These are phyloP conservation scores for Fusarium continuum DNA, from an alignment of 2,329 filamentous ascomycete species.

Conservation along the genomic window DNA sequence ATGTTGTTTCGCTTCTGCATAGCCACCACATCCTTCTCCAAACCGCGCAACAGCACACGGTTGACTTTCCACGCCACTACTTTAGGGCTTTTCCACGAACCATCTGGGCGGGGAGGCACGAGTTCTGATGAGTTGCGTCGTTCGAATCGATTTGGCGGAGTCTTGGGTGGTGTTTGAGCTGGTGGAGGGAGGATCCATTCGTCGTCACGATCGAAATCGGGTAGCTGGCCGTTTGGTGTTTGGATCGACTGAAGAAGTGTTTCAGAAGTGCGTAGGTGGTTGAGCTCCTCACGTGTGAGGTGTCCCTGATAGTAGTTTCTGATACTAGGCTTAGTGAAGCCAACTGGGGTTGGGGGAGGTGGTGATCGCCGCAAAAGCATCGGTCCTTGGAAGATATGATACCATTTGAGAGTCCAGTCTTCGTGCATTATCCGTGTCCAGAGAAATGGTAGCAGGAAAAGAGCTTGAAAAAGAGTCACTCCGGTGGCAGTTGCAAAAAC, in stretches of 20 bases:
- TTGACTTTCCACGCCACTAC: slow-evolving; percentile 55
- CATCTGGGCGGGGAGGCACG: slow-evolving; percentile 48
- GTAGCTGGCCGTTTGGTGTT: slow-evolving; percentile 36
- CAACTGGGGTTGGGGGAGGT: slow-evolving; percentile 48
- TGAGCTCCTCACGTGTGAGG: slow-evolving; percentile 57
- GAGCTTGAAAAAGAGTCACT: slow-evolving; percentile 52
- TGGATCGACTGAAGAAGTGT: slow-evolving; percentile 49
- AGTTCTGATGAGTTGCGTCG: slow-evolving; percentile 32
- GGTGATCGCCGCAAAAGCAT: slow-evolving; percentile 53
- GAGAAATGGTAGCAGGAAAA: slow-evolving; percentile 64
- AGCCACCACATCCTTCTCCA: slow-evolving; percentile 59
- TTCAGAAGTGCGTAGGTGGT: slow-evolving; percentile 49
- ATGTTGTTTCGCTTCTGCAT: slow-evolving; percentile 58
- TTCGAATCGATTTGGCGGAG: slow-evolving; percentile 13
- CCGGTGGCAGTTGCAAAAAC: slow-evolving; percentile 56
- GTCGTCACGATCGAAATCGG: slow-evolving; percentile 45
- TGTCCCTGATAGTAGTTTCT: slow-evolving; percentile 61
- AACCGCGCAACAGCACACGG: slow-evolving; percentile 55
- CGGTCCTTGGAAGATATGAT: slow-evolving; percentile 58
- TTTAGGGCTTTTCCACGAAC: slow-evolving; percentile 52
- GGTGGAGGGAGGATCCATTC: slow-evolving; percentile 47
- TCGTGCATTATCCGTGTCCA: slow-evolving; percentile 60
- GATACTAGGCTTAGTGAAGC: slow-evolving; percentile 55
- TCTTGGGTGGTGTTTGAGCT: slow-evolving; percentile 33
- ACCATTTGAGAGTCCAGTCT: slow-evolving; percentile 61